Base-by-base conservation (phyloP, 2,329 filamentous ascomycete species). In the Drechslerella dactyloides region DNA sequence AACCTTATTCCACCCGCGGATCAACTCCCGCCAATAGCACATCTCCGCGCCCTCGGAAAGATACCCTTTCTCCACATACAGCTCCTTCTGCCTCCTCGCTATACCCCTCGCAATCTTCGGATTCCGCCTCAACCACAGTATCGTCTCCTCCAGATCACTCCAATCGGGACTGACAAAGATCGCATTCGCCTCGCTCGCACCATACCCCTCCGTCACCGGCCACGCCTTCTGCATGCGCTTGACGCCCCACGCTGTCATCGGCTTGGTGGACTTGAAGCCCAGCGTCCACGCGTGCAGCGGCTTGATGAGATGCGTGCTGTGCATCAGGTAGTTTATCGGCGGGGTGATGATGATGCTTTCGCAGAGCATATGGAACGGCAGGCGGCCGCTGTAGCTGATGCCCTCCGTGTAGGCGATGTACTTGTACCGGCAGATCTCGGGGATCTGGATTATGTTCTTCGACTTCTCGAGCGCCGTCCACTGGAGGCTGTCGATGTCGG, bases 331-430 rank as follows among this genome's bases (percentile, higher is more conserved):
- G 42, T 72, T 72, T 56, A 72, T 76, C 8, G 83, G 82, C 59
- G 83, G 82, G 1, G 81, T 81, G 40, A 85, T 74, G 2, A 84
- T 78, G 0, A 84, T 81, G 73, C 80, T 82, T 8, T 76, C 79
- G 75, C 83, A 85, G 54, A 84, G 80, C 77, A 82, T 82, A 76
- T 84, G 81, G 75, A 82, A 84, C 69, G 82, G 82, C 65, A 85
- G 81, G 11, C 83, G 81, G 0, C 83, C 83, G 60, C 80, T 82
- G 78, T 85, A 85, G 2, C 82, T 81, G n/a, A 85, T 78, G 4
- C 83, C 83, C 78, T 85, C 83, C 5, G 83, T 84, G 76, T 85
- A 81, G 24, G 85, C 77, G 46, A 85, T 78, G 76, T 84, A 85
- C 61, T 80, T 81, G 77, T 83, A 83, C 60, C 78, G 78, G 77